Conservation (phyloP, 1,139 yeast species). For the Sugiyamaella xylanicola region DNA sequence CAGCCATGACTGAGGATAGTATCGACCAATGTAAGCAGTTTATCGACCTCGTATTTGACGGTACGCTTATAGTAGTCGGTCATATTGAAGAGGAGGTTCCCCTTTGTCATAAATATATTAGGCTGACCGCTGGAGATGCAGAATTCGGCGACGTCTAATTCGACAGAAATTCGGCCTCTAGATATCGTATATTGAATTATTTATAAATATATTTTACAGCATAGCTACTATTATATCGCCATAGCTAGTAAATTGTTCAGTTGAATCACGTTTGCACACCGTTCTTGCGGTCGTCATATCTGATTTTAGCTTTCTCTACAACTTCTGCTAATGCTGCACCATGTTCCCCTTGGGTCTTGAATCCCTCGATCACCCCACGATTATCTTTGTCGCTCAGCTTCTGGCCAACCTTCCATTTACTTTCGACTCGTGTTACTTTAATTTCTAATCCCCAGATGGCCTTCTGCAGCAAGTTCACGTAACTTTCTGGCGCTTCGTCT, state of each 20-base stretch:
- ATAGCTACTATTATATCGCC: no score
- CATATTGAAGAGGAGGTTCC: conserved; percentile 71
- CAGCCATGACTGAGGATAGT: conserved; percentile 78
- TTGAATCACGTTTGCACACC: no score
- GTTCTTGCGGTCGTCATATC: conserved; percentile 17
- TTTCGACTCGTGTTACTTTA: conserved; percentile 53
- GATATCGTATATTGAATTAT: no score
- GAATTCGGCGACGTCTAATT: conserved; percentile 22
- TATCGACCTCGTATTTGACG: conserved; percentile 58
- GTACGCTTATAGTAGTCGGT: conserved; percentile 76
- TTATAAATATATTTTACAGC: no score
- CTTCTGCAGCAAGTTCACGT: conserved; percentile 50
- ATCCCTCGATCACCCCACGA: conserved; percentile 57
- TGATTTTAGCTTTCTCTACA: conserved; percentile 19
- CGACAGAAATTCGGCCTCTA: no score
- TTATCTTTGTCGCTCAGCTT: conserved; percentile 50
- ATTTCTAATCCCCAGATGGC: conserved; percentile 64
- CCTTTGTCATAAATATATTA: conserved; percentile 52
- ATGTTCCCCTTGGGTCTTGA: conserved; percentile 29
- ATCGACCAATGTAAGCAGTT: conserved; percentile 66
- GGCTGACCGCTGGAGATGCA: conserved; percentile 35
- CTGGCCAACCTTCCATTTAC: conserved; percentile 67
- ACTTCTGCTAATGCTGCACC: conserved; percentile 13
- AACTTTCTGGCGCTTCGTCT: conserved; percentile 59
- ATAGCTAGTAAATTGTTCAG: no score